phyloP scores from a whole-genome alignment of 2,329 filamentous ascomycete genomes.

The Furcasterigmium sp. region DNA sequence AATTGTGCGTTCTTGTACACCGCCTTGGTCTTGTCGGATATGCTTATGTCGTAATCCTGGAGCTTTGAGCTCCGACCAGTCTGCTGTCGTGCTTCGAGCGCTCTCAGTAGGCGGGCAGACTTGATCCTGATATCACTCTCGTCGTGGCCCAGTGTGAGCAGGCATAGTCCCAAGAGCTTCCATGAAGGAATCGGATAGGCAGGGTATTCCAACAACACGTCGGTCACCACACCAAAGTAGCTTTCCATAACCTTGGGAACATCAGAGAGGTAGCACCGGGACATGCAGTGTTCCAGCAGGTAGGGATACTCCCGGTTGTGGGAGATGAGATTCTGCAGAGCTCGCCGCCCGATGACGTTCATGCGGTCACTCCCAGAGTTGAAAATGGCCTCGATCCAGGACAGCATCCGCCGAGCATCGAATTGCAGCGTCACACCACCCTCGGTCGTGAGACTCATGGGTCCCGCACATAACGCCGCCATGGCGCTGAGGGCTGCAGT shows the following conservation, averaged over 20 bases:
- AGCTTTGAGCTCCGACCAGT: conserved; percentile 75
- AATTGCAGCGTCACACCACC: conserved; percentile 86
- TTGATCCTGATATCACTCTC: conserved; percentile 85
- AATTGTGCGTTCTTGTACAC: conserved; percentile 98
- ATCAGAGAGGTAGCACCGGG: conserved; percentile 82
- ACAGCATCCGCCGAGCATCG: conserved; percentile 84
- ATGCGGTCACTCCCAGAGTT: conserved; percentile 86
- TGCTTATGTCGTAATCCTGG: conserved; percentile 96
- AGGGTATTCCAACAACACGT: conserved; percentile 78
- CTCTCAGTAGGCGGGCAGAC: conserved; percentile 74
- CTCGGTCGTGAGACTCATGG: conserved; percentile 82
- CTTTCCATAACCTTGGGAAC: conserved; percentile 81
- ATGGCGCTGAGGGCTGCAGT: conserved; percentile 91
- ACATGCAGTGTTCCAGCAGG: conserved; percentile 82
- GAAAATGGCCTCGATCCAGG: conserved; percentile 95
- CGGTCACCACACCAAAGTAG: conserved; percentile 88
- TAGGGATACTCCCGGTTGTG: conserved; percentile 86
- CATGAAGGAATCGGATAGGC: conserved; percentile 83
- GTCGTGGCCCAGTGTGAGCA: conserved; percentile 91
- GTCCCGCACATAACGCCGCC: conserved; percentile 83
- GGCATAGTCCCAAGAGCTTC: conserved; percentile 80
- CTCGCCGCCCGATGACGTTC: conserved; percentile 82
- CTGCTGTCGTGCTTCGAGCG: conserved; percentile 75
- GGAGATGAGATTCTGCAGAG: conserved; percentile 81
- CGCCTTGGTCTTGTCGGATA: conserved; percentile 96